Evolutionary conservation across 2,329 filamentous ascomycete genomes (phyloP).

Genomic region (Coniochaeta sp.): DNA sequence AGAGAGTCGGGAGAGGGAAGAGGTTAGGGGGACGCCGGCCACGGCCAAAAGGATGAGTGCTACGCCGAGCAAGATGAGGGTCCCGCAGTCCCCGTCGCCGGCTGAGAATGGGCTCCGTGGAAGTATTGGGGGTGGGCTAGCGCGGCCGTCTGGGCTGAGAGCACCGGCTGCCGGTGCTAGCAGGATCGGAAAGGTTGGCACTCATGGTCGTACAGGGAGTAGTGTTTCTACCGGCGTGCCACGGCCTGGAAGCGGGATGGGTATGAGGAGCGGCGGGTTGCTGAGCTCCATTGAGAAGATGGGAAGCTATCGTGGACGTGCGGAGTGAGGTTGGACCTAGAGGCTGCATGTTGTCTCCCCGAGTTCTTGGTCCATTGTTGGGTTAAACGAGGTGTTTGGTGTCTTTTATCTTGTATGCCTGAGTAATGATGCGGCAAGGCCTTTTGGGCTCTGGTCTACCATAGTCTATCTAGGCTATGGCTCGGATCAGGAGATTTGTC

Average conservation of each 20-base stretch:
- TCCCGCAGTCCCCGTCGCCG: not conserved
- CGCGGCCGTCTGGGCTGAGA: conserved; percentile 49
- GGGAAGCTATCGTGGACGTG: conserved; percentile 51
- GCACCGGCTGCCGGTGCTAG: conserved; percentile 47
- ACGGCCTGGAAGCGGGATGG: conserved; percentile 40
- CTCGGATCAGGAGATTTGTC: not conserved
- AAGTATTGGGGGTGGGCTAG: conserved; percentile 32
- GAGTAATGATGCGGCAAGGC: not conserved
- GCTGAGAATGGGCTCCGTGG: conserved; percentile 30
- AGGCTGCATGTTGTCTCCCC: not conserved
- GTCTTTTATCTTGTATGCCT: not conserved
- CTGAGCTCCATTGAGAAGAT: conserved; percentile 82
- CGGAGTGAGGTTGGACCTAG: not conserved
- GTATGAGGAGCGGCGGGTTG: conserved; percentile 16
- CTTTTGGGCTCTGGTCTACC: not conserved
- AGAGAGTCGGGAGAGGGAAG: not conserved
- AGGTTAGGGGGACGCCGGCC: not conserved
- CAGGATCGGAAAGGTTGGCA: conserved; percentile 33
- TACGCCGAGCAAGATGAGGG: not conserved
- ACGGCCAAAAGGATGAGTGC: not conserved
- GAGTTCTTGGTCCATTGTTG: no score
- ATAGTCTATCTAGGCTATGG: not conserved
- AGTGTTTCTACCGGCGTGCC: conserved; percentile 30
- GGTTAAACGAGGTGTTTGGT: not conserved
- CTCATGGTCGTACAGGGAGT: conserved; percentile 38